These are phyloP conservation scores for Saposhnikovia divaricata DNA, from an alignment of 129 eudicot species.

Conservation along the genomic window DNA sequence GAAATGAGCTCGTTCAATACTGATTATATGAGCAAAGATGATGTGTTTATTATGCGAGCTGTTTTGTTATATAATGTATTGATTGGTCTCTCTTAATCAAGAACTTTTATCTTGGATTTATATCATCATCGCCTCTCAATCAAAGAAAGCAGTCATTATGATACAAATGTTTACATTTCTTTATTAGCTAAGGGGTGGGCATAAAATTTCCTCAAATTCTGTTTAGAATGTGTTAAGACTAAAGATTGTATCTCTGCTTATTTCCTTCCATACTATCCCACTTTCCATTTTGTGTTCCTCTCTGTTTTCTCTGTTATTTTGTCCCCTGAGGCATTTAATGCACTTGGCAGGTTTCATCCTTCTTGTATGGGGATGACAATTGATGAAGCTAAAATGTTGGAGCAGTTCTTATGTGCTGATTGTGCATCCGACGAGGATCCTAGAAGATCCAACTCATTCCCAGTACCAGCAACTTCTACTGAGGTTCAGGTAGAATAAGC, in stretches of 20 bases:
- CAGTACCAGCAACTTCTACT: conserved; percentile 33
- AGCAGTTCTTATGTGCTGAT: conserved; percentile 72
- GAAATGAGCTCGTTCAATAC: no score
- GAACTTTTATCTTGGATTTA: background rate
- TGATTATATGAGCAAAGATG: background rate
- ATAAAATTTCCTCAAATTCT: background rate
- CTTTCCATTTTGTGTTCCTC: background rate
- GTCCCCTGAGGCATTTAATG: background rate
- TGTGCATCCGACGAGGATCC: conserved; percentile 61
- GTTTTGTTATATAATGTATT: background rate
- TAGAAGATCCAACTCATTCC: conserved; percentile 56
- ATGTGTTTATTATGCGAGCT: background rate
- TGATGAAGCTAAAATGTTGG: conserved; percentile 85
- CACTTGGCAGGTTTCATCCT: conserved; percentile 79
- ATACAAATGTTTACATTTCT: background rate
- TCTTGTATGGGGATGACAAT: conserved; percentile 91
- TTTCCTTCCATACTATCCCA: background rate
- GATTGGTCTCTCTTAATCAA: background rate
- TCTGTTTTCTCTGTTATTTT: background rate
- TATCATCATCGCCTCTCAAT: background rate
- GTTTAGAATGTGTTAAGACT: background rate
- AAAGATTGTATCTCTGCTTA: background rate
- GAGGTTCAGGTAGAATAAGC: conserved; percentile 48
- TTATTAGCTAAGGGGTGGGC: no score
- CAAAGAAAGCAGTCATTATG: background rate